Percentiles rank a stretch among this genome's conserved stretches.
phyloP scores from a whole-genome alignment of 2,329 filamentous ascomycete species.

The Hypomyces perniciosus region DNA sequence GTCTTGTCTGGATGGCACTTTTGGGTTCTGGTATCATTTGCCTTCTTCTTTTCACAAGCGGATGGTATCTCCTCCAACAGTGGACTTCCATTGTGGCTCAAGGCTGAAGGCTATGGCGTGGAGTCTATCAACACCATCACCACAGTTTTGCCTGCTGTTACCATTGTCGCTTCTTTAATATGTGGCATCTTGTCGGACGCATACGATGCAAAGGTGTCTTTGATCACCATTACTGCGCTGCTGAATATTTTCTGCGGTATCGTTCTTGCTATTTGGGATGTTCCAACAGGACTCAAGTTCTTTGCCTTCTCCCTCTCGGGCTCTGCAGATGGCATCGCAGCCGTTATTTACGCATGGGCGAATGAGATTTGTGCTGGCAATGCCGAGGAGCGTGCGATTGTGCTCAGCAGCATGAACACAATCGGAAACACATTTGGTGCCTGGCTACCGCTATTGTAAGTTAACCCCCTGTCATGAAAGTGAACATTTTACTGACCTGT shows the following conservation, averaged over 20 bases:
- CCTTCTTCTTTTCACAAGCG: constrained; percentile 25
- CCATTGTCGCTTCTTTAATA: constrained; percentile 42
- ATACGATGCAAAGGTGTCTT: constrained; percentile 36
- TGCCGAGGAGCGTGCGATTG: constrained; percentile 42
- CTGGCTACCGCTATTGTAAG: constrained; percentile 33
- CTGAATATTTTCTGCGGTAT: constrained; percentile 20
- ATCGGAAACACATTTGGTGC: constrained; percentile 37
- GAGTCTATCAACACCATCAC: constrained; percentile 46
- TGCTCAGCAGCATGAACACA: constrained; percentile 44
- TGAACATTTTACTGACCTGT: no score
- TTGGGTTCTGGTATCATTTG: constrained; percentile 22
- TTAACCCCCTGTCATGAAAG: no score
- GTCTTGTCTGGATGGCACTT: constrained; percentile 27
- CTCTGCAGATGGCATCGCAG: constrained; percentile 22
- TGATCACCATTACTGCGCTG: constrained; percentile 20
- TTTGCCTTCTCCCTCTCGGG: constrained; percentile 30
- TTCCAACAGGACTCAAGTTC: constrained; percentile 30
- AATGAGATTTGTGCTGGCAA: constrained; percentile 40
- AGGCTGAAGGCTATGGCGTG: constrained; percentile 27
- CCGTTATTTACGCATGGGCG: constrained; percentile 38
- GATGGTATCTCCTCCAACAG: constrained; percentile 29
- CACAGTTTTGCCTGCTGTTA: constrained; percentile 31
- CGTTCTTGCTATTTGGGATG: constrained; percentile 28
- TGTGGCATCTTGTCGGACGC: constrained; percentile 52
- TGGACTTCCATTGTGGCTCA: constrained; percentile 28